Evolutionary conservation across 2,329 filamentous ascomycete species (phyloP), one percentile per base, ranked within the genome.

Genomic region (Scopulariopsis brevicaulis): DNA sequence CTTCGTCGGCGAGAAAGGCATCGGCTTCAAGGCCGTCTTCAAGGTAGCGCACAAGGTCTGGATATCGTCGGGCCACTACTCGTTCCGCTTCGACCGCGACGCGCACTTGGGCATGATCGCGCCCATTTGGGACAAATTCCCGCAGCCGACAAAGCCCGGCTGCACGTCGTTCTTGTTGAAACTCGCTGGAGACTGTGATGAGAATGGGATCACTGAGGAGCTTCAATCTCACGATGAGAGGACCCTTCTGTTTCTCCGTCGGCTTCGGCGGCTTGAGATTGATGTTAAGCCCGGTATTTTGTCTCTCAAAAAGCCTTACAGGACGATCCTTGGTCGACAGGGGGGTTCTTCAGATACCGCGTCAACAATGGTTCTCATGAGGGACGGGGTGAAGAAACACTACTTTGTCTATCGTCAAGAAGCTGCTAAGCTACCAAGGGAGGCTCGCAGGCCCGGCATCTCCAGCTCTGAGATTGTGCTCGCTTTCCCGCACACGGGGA

Each of bases 1-100:
- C 6, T 68, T 64, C 48, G 65, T 70, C 28, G 69, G 69, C 8
- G 68, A 70, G 51, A 71, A 70, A 56, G 69, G 69, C 32, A 69
- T 71, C 37, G 69, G 69, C 11, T 71, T 70, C 66, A 70, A 70
- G 59, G 63, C 68, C 0, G 67, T 69, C 4, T 71, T 71, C 61
- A 67, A 64, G 24, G 67, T 68, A 0, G 65, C 69, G 1, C 56
- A 63, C 20, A 55, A 56, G 1, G 69, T 72, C 18, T 67, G 61
- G 56, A 67, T 72, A 25, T 59, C 59, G 5, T 70, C 66, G 20
- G 64, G 66, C 8, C 46, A 65, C 34, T 70, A 65, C 59, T 55
- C 60, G 3, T 73, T 72, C 65, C 64, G 64, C 24, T 68, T 72
- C 56, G 68, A 71, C 51, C 64, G 64, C 14, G 59, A 61, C 18